Evolutionary conservation across 495 filamentous ascomycete species (phyloP), one percentile per base, ranked within the genome.

Genomic region (Penicillium robsamsonii): DNA sequence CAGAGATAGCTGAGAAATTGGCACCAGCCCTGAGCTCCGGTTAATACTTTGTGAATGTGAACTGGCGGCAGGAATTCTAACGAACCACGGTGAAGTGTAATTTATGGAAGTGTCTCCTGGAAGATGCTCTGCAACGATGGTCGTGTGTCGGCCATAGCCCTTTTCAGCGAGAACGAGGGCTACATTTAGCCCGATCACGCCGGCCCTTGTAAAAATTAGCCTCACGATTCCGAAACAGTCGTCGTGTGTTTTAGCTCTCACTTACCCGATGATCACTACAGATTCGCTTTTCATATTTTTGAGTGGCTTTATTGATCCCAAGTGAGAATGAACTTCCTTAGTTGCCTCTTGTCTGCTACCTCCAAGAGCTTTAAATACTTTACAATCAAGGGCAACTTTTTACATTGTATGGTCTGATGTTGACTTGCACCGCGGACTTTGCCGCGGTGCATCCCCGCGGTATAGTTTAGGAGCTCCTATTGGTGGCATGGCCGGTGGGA

Each of bases 11-110:
- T 10, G 69, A 72, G 47, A 72, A 72, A 56, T 72, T 72, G 33
- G 60, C 62, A 12, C 69, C 69, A 8, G 68, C 69, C 69, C 69
- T 72, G 10, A 9, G 2, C 9, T 20, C 24, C 4, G 17, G 29
- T 47, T 10, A 47, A 7, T 47, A 4, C 4, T 25, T 2, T 9
- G 7, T 22, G 5, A 17, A 20, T 24, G 0, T 46, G 20, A 37
- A 50, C 5, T 43, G 30, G 4, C 20, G 18, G 24, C 15, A 24
- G 38, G 12, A 37, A 11, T 5, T 40, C 7, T 17, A 27, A 59
- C 68, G 58, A 10, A 73, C 68, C 70, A 73, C 40, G 70, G 68
- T 22, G 70, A 73, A 18, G 70, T 71, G 41, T 73, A 73, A 38
- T 60, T 50, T 7, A 55, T 52, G 0, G 58, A 53, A 3, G 59